Conservation (phyloP, 768 basidiomycete genomes). For the Brasilioporus rufonigricans region DNA sequence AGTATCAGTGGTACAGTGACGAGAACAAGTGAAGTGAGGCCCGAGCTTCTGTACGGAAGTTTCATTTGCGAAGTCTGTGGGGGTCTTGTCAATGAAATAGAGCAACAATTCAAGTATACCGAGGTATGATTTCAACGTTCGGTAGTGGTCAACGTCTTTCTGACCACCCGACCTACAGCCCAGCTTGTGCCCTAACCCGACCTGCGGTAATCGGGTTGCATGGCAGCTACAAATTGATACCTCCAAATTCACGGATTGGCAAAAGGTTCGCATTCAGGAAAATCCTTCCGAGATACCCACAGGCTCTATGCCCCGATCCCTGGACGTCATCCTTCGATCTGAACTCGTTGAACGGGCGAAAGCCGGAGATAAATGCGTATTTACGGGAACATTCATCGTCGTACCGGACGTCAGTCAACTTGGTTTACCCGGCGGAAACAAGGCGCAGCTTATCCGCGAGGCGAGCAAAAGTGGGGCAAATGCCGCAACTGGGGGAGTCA, state of each 20-base stretch:
- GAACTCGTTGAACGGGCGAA: constrained; percentile 99
- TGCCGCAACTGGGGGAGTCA: constrained; percentile 59
- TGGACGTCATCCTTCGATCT: constrained; percentile 92
- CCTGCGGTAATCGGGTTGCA: constrained; percentile 83
- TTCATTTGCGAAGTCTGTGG: constrained; percentile 91
- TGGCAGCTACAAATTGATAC: constrained; percentile 97
- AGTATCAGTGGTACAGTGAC: constrained; percentile 97
- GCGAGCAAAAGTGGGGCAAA: constrained; percentile 63
- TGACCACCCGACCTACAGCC: constrained; percentile 51
- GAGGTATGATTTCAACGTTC: constrained; percentile 53
- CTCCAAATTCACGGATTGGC: constrained; percentile 98
- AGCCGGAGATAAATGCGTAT: constrained; percentile 97
- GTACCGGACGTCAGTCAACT: constrained; percentile 98
- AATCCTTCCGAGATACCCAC: constrained; percentile 99
- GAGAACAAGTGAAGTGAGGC: constrained; percentile 94
- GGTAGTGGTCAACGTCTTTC: constrained; percentile 3
- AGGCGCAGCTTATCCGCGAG: constrained; percentile 87
- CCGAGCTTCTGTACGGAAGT: constrained; percentile 89
- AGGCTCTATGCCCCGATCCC: constrained; percentile 94
- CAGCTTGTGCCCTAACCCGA: constrained; percentile 88
- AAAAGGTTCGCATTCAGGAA: constrained; percentile 98
- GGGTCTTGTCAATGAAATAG: constrained; percentile 85
- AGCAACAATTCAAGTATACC: constrained; percentile 99
- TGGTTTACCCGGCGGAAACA: constrained; percentile 91
- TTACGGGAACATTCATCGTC: constrained; percentile 97